These are phyloP conservation scores for Brassica rapa DNA, from an alignment of 345 rosid genomes.

Conservation along the genomic window DNA sequence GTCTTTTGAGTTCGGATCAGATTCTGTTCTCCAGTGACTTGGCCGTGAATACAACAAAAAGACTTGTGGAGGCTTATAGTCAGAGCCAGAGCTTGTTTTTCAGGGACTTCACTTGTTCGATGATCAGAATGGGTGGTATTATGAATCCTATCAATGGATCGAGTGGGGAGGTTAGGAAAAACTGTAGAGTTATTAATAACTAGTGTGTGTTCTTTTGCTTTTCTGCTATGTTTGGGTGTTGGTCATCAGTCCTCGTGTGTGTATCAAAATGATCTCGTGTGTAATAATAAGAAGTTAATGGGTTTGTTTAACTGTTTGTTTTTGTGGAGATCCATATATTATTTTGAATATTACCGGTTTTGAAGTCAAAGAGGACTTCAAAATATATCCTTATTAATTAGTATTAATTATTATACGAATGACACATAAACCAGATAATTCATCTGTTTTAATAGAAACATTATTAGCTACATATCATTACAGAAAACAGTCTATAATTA, in stretches of 20 bases:
- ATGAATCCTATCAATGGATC: conserved; percentile 47
- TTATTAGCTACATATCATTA: not conserved
- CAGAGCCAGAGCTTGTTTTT: conserved; percentile 44
- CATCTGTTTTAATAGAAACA: not conserved
- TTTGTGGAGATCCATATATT: not conserved
- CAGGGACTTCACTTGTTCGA: conserved; percentile 51
- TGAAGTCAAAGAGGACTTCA: no score
- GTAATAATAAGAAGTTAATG: not conserved
- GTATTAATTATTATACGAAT: not conserved
- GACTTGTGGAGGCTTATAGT: conserved; percentile 55
- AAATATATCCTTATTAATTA: no score
- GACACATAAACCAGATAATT: not conserved
- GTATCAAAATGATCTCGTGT: conserved; percentile 15
- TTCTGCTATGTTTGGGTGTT: conserved; percentile 19
- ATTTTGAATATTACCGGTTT: no score
- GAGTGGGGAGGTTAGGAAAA: conserved; percentile 59
- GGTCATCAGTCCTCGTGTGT: not conserved
- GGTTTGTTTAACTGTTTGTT: not conserved
- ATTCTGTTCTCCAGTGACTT: conserved; percentile 53
- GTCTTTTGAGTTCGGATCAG: conserved; percentile 66
- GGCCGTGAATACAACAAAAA: conserved; percentile 54
- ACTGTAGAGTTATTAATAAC: conserved; percentile 56
- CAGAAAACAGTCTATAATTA: not conserved
- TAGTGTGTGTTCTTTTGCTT: conserved; percentile 13
- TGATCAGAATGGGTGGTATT: conserved; percentile 76